Base-by-base conservation (phyloP, 495 filamentous ascomycete species). In the Rhizodiscina lignyota region DNA sequence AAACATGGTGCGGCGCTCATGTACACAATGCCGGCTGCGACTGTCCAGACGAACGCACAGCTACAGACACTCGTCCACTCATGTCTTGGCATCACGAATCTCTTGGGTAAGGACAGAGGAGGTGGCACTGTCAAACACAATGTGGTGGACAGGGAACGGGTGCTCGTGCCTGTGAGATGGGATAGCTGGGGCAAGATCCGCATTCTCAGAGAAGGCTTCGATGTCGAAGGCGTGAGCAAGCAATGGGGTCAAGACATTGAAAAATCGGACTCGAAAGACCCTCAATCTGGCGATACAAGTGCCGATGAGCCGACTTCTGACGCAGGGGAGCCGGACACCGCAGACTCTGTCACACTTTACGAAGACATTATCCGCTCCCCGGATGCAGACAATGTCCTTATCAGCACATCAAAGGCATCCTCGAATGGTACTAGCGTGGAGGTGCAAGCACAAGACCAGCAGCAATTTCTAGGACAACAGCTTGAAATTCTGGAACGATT, bases 111-210 rank as follows among this genome's bases (percentile, higher is more conserved):
- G 50, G n/a, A n/a, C n/a, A n/a, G n/a, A n/a, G n/a, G n/a, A n/a
- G n/a, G n/a, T n/a, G 74, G 83, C 42, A 71, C 76, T 27, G 61
- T 94, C 18, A 94, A 86, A 58, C 81, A 89, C 55, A 94, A 96
- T 49, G 80, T 94, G 35, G 91, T 94, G 41, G 91, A 96, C 53
- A 66, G 91, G 21, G 91, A 96, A 53, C 92, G 87, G 62, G 79
- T 96, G 21, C 64, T 94, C 0, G 75, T 99, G 1, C 91, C 89
- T 3, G 78, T 84, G 8, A 92, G 93, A 52, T 96, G 91, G 91
- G 89, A 99, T 54, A 93, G 85, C 0, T 94, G 87, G 84, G 87
- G 83, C 19, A 99, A 96, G 56, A 94, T 99, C 39, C 70, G 86
- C 16, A 81, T 94, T 27, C 62, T 96, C 13, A 67, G 82, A n/a